Conservation (phyloP, 2,329 filamentous ascomycete genomes). For the Nemania sp. region DNA sequence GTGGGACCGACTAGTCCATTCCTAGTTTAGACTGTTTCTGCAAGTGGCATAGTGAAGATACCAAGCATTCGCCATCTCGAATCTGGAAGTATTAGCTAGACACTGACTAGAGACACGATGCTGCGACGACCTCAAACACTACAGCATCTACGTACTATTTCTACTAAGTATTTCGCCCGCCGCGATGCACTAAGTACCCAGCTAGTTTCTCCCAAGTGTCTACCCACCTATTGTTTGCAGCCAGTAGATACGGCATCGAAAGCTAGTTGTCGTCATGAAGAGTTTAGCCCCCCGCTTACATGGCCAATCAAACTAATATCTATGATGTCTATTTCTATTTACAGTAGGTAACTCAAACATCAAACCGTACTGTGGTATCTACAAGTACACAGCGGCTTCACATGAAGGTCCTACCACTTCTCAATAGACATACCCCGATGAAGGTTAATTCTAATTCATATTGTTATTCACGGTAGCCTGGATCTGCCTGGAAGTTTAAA, state of each 20-base stretch:
- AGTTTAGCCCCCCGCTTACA: background rate
- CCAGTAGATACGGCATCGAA: background rate
- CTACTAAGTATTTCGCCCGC: background rate
- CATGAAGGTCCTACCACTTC: no score
- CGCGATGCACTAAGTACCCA: no score
- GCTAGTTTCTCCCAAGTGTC: no score
- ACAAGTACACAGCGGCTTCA: no score
- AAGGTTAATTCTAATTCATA: no score
- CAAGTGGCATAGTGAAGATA: constrained; percentile 21
- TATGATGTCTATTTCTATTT: background rate
- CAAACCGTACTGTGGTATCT: no score
- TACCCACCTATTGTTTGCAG: background rate
- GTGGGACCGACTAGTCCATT: constrained; percentile 19
- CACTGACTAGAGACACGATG: background rate
- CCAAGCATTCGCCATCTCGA: constrained; percentile 32
- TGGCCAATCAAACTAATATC: background rate
- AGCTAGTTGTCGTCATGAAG: background rate
- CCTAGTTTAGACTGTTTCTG: constrained; percentile 9
- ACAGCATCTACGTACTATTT: no score
- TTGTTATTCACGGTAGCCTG: no score
- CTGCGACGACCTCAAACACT: background rate
- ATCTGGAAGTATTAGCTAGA: background rate
- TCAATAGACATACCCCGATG: no score
- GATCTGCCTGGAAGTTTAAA: no score
- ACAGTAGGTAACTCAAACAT: no score